Evolutionary conservation across 768 basidiomycete genomes (phyloP), one percentile per base, ranked within the genome.

Genomic region (Crucibulum laeve): DNA sequence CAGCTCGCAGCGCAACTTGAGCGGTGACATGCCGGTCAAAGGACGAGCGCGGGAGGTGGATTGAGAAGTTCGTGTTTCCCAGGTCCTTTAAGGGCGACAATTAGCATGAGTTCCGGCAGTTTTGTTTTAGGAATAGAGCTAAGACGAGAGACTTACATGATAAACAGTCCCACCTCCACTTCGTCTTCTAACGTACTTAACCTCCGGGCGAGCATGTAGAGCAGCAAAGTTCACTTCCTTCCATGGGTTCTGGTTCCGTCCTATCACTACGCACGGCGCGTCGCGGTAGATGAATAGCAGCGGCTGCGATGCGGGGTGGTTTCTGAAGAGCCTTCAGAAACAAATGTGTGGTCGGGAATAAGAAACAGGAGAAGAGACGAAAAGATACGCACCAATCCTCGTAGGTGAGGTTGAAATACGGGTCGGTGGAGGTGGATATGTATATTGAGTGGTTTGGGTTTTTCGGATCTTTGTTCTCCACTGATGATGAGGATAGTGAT

Each of bases 191-290:
- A 98, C 75, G 56, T 91, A 87, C 0, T 89, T 89, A 14, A 92
- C 73, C 3, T 68, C 71, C 1, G 61, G 57, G 48, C 69, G 61
- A 33, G 61, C 44, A 8, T 65, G 61, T 4, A 92, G 69, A 1
- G 77, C 72, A 4, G 58, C 48, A 38, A 94, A 74, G 53, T 95
- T 94, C 52, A 93, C 82, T 57, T 99, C 95, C 59, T 91, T 96
- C 95, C 95, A 98, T 13, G 94, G 95, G 53, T 96, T 97, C 69
- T 99, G 96, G 60, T 97, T 94, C 41, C 95, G 72, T 0, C 95
- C 95, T 43, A 98, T 90, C 42, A 99, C 76, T 14, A 98, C 91
- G 55, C 92, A 93, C 2, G 92, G 91, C 0, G 66, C 60, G 58
- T 97, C 88, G 23, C 91, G 80, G 61, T 97, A 99, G 43, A 99